Evolutionary conservation across 163 green algal genomes (phyloP), one percentile per base, ranked within the genome.

Genomic region (Prototheca wickerhamii): DNA sequence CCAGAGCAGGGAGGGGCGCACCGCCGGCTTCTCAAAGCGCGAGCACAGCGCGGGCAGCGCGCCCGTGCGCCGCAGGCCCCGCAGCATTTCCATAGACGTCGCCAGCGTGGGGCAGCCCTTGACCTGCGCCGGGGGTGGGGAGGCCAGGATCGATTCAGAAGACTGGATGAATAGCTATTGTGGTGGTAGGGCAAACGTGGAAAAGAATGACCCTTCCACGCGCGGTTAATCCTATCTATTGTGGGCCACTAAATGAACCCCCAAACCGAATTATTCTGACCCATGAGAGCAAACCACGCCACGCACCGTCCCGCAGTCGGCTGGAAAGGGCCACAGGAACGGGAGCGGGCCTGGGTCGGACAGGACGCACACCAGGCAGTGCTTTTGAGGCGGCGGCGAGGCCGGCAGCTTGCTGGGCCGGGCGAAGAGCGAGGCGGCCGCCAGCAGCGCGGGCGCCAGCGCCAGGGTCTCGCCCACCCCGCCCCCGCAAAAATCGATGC

Each of bases 401-500:
- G 23, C n/a, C n/a, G n/a, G 18, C 20, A 54, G 46, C 12, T 12
- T 2, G 46, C 46, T 54, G 46, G 46, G 46, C 46, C 10, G 12
- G 20, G 12, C 23, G 18, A 54, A 54, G 0, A 54, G 46, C 15
- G 15, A 54, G 20, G 46, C 46, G 15, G 18, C 46, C 15, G 20
- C 46, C 12, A 30, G 46, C 12, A 54, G 23, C 0, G 46, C 46
- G 15, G 46, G 23, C 5, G 1, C 46, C 12, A 54, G 46, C 6
- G 20, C 23, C 46, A 54, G 46, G 46, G 15, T 18, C 18, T 28
- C 26, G 46, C 20, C 46, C 12, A 12, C 10, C 12, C 46, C 46
- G 46, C 46, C 46, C 5, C 46, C 46, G 46, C 46, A 54, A 18
- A 54, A 54, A 25, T 54, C 46, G 23, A 54, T 54, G 46, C 46